Evolutionary conservation across 169 alveolate genomes (phyloP), one percentile per base, ranked within the genome.

Genomic region (Neospora caninum): DNA sequence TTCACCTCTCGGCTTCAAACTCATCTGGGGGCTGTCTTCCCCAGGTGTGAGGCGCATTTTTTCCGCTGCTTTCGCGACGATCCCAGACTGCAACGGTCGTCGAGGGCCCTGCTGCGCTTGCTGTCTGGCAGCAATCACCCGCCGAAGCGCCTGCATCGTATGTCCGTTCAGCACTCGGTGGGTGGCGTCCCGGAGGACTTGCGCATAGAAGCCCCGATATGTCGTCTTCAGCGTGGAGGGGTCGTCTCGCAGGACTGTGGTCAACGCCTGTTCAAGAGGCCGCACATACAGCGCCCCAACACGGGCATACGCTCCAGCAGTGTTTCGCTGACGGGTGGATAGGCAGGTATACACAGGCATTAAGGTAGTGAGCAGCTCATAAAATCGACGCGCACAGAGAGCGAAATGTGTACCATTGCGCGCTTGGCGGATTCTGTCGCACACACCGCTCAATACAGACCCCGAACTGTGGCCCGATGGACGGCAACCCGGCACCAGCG

Each of bases 111-210:
- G 58, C 58, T 49, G 31, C n/a, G 73, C 73, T 22, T 64, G 73
- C 73, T 64, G 73, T 22, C 73, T 16, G 31, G 73, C 73, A 27
- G 73, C 73, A 27, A 64, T 64, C 73, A 42, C 89, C 41, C 41
- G 20, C 7, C 89, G 89, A 38, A 82, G 89, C 53, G 67, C 67
- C 41, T 42, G 89, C 64, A 42, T 82, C n/a, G 89, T 82, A 64
- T 82, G 89, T 29, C 89, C 89, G 38, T 82, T 82, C 89, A 82
- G 89, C 43, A 82, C 89, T 42, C 89, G 64, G 64, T 82, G 39
- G 89, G 67, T 82, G 2, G 89, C n/a, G 64, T 82, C 89, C 25
- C 89, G 89, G 41, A 82, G 89, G 38, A 82, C 89, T 82, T 82
- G 89, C 25, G 89, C 89, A 49, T 82, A 82, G 64, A 82, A 82